phyloP scores from a whole-genome alignment of 306 rosid species.

The Delonix regia region DNA sequence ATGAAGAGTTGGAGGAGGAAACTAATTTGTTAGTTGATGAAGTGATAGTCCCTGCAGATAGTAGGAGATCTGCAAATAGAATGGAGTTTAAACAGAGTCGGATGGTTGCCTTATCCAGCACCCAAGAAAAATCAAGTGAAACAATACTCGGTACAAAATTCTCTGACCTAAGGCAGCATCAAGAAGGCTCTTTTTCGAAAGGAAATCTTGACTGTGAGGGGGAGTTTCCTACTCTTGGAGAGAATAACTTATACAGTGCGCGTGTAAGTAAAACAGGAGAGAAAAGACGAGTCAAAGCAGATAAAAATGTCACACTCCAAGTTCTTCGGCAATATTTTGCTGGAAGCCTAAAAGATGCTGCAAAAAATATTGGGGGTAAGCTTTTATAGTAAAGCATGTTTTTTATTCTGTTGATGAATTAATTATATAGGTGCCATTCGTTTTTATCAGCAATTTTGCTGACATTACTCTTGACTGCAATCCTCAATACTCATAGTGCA shows the following conservation, averaged over 20 bases:
- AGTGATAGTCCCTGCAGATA: conserved; percentile 36
- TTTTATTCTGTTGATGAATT: too few species aligned
- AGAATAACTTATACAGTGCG: conserved; percentile 52
- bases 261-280: conserved; percentile 59
- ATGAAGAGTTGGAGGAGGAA: conserved; percentile 70
- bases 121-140: conserved; percentile 44
- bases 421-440: too few species aligned
- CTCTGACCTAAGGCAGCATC: conserved; percentile 45
- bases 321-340: conserved; percentile 87
- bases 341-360: conserved; percentile 97
- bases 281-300: conserved; percentile 77
- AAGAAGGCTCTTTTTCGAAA: conserved; percentile 39
- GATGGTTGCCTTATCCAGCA: conserved; percentile 40
- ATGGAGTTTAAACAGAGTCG: conserved; percentile 38
- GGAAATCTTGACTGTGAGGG: conserved; percentile 46
- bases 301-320: conserved; percentile 80
- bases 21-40: conserved; percentile 37
- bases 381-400: conserved; percentile 16
- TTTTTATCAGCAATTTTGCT: too few species aligned
- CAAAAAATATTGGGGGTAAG: conserved; percentile 96
- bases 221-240: conserved; percentile 53
- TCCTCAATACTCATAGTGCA: neutral
- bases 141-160: conserved; percentile 36
- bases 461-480: neutral
- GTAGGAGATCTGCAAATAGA: conserved; percentile 35